Percentiles rank a stretch among this genome's conserved stretches.
Evolutionary conservation across 441 rosid species (phyloP).

Genomic region (Mallotus japonicus): DNA sequence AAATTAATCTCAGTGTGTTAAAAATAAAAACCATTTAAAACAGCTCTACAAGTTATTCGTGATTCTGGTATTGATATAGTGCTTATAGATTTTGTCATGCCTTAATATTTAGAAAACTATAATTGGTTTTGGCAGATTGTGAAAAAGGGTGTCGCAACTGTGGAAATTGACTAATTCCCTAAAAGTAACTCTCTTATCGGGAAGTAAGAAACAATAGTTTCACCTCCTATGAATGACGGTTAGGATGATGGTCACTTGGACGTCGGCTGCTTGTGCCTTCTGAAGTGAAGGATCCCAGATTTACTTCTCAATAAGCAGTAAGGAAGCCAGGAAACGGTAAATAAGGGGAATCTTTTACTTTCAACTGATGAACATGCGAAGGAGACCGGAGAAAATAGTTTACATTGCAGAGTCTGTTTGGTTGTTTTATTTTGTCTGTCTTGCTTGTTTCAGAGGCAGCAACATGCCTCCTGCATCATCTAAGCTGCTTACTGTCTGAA

Average conservation of each 20-base stretch:
- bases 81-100: background rate
- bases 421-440: background rate
- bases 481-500: background rate
- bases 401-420: background rate
- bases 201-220: conserved; percentile 1
- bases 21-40: background rate
- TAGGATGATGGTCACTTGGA: conserved; percentile 5
- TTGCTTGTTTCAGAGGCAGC: background rate
- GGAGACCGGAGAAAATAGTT: background rate
- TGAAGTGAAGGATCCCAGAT: conserved; percentile 1
- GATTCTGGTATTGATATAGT: background rate
- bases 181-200: background rate
- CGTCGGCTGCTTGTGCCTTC: conserved; percentile 6
- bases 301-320: background rate
- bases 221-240: background rate
- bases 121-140: conserved; percentile 37
- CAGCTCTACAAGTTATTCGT: background rate
- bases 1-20: background rate
- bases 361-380: background rate
- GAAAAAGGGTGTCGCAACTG: conserved; percentile 33
- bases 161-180: conserved; percentile 24
- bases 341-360: background rate
- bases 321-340: background rate
- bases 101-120: background rate
- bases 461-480: background rate